A percentile compares a stretch with the other conserved stretches of the same genome.
phyloP scores from a whole-genome alignment of 106 monocot genomes.

The Phalaenopsis aphrodite region DNA sequence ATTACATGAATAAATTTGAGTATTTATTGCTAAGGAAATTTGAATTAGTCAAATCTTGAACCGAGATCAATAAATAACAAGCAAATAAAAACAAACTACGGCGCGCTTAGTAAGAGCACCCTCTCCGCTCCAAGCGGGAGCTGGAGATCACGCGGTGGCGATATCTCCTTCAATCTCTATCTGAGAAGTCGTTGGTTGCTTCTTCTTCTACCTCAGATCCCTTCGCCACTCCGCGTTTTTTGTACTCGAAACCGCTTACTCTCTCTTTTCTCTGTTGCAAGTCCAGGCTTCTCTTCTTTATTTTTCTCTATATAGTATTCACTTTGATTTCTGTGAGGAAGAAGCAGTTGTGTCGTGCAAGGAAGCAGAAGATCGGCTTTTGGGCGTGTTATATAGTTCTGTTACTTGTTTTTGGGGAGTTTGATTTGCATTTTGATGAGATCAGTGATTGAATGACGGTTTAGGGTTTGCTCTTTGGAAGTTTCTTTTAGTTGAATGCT shows the following conservation, averaged over 20 bases:
- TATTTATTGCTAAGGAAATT: no score
- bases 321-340: not conserved
- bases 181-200: not conserved
- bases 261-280: not conserved
- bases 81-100: not conserved
- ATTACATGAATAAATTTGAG: no score
- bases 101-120: not conserved
- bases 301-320: not conserved
- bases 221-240: not conserved
- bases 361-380: not conserved
- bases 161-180: not conserved
- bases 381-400: not conserved
- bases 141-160: not conserved
- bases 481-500: not conserved
- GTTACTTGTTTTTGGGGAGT: not conserved
- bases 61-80: not conserved
- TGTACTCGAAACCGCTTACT: not conserved
- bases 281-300: not conserved
- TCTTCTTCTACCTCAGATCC: not conserved
- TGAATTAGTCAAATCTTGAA: no score
- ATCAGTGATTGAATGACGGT: not conserved
- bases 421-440: not conserved
- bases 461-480: not conserved
- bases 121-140: not conserved
- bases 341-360: not conserved